These are phyloP conservation scores for Apium graveolens DNA, from an alignment of 129 eudicot genomes.

Conservation along the genomic window DNA sequence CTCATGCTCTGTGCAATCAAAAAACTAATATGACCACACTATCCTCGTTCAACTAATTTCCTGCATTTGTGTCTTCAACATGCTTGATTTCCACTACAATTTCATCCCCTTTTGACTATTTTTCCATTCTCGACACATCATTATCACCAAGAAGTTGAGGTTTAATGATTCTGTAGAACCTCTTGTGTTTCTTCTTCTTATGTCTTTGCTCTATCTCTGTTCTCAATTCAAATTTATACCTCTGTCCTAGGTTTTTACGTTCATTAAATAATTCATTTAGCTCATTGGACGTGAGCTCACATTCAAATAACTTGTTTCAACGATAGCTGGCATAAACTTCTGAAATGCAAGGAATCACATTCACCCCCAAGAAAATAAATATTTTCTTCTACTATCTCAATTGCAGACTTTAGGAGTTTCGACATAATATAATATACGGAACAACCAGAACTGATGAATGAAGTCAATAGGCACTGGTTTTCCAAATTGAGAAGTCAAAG, in stretches of 20 bases:
- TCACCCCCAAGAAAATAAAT: background rate
- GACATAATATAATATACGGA: background rate
- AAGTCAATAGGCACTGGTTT: background rate
- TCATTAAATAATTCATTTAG: background rate
- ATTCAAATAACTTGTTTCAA: background rate
- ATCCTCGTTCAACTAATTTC: no score
- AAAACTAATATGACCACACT: no score
- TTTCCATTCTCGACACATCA: background rate
- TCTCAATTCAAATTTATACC: background rate
- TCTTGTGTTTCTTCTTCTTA: background rate
- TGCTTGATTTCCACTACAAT: background rate
- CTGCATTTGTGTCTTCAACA: background rate
- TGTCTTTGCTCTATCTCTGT: background rate
- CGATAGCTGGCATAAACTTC: background rate
- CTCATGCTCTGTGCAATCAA: no score
- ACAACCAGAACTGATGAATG: background rate
- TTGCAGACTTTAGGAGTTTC: background rate
- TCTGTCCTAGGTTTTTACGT: no score
- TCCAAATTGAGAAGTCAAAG: background rate
- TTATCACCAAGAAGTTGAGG: background rate
- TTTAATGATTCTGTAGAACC: no score
- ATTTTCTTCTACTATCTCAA: background rate
- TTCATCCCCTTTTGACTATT: background rate
- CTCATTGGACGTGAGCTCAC: background rate
- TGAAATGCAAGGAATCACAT: background rate